These are phyloP conservation scores for Botrytis hyacinthi DNA, from an alignment of 2,329 filamentous ascomycete genomes.

Conservation along the genomic window DNA sequence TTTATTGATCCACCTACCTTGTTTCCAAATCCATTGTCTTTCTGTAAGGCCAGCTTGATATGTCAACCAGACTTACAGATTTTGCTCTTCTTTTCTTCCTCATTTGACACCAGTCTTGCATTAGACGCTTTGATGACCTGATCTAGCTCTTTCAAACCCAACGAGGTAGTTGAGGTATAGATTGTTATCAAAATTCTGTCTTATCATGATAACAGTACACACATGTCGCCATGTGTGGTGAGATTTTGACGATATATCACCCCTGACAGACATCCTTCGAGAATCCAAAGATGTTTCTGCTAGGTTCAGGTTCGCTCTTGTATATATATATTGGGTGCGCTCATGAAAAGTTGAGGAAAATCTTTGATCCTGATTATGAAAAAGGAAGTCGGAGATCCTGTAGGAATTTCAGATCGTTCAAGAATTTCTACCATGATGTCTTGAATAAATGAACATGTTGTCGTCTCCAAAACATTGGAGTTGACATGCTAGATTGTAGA, in stretches of 20 bases:
- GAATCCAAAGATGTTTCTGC: neutral
- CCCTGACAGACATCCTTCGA: neutral
- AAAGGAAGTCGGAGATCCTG: neutral
- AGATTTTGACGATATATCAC: neutral
- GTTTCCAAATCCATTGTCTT: neutral
- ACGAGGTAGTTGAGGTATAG: neutral
- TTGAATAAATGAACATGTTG: neutral
- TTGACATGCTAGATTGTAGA: neutral
- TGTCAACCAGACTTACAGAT: neutral
- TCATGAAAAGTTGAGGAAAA: neutral
- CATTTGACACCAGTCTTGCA: neutral
- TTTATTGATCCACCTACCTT: neutral
- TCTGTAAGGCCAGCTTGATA: neutral
- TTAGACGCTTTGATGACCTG: neutral
- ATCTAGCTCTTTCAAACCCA: neutral
- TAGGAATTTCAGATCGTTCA: neutral
- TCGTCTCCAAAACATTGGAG: neutral
- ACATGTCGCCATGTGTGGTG: neutral
- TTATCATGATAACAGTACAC: neutral
- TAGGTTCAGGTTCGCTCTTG: neutral
- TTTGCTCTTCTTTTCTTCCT: neutral
- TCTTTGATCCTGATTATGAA: neutral
- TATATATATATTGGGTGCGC: neutral
- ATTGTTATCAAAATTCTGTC: neutral
- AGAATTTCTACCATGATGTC: neutral